A percentile compares a stretch with the other conserved stretches of the same genome.
phyloP scores from a whole-genome alignment of 176 grass and related monocot species.

The Stipa capillata region DNA sequence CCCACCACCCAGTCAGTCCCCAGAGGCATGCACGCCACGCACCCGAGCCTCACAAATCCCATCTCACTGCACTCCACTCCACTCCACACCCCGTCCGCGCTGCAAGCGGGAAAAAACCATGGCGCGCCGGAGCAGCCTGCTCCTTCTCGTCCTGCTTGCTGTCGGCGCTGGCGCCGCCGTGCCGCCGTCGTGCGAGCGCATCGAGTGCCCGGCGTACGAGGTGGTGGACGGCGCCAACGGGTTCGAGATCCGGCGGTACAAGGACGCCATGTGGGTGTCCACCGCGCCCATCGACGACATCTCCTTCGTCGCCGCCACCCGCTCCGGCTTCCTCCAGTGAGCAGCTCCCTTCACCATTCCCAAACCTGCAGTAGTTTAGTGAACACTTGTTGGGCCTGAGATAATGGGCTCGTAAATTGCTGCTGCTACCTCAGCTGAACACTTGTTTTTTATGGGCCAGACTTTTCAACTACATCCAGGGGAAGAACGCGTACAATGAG shows the following conservation, averaged over 20 bases:
- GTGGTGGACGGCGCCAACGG: constrained; percentile 83
- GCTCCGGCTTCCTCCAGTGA: constrained; percentile 73
- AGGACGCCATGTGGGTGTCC: constrained; percentile 62
- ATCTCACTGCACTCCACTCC: not conserved
- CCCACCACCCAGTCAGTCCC: not conserved
- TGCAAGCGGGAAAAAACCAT: no score
- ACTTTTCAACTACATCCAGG: constrained; percentile 90
- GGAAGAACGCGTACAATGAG: constrained; percentile 51
- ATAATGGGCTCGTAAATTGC: no score
- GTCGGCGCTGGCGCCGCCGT: not conserved
- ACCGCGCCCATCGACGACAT: constrained; percentile 72
- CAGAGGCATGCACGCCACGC: constrained; percentile 19
- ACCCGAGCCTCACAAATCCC: constrained; percentile 10
- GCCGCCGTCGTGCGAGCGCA: constrained; percentile 79
- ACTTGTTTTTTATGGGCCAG: constrained; percentile 29
- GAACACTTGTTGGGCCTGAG: no score
- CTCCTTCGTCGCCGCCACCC: constrained; percentile 83
- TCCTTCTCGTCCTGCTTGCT: not conserved
- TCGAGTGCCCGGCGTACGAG: constrained; percentile 90
- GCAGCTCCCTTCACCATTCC: not conserved
- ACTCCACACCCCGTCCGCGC: not conserved
- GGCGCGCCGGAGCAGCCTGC: constrained; percentile 10
- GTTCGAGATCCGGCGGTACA: constrained; percentile 89
- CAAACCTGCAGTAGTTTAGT: no score
- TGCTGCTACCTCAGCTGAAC: no score